Evolutionary conservation across 495 filamentous ascomycete genomes (phyloP).

Genomic region (Penicillium atrosanguineum): DNA sequence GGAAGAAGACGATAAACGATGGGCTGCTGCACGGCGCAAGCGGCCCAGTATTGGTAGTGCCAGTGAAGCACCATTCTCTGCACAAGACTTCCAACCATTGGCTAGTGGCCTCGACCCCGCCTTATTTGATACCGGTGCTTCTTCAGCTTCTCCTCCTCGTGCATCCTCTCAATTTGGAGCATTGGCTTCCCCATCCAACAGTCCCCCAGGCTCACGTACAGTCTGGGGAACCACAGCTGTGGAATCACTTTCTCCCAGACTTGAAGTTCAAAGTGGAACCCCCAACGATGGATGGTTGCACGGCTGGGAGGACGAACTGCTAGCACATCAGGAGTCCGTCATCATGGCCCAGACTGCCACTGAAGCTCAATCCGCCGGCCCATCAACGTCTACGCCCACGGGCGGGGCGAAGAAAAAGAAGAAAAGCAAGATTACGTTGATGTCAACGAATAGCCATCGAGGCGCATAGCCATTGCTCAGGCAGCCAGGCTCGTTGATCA

Average conservation of each 20-base stretch:
- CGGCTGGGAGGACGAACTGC: slow-evolving; percentile 68
- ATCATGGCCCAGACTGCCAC: slow-evolving; percentile 34
- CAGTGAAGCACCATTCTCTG: slow-evolving; percentile 41
- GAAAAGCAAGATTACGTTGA: slow-evolving; percentile 89
- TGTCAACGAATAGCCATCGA: slow-evolving; percentile 78
- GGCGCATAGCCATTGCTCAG: slow-evolving; percentile 46
- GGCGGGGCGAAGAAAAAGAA: slow-evolving; percentile 66
- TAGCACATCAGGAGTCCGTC: slow-evolving; percentile 47
- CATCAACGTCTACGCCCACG: slow-evolving; percentile 9
- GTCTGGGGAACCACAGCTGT: slow-evolving; percentile 84
- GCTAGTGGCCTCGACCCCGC: slow-evolving; percentile 41
- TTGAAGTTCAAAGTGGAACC: slow-evolving; percentile 30
- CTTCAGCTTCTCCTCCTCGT: slow-evolving; percentile 59
- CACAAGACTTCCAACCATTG: slow-evolving; percentile 68
- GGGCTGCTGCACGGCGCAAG: slow-evolving; percentile 52
- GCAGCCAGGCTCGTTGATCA: not conserved
- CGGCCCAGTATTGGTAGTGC: slow-evolving; percentile 35
- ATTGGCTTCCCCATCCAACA: slow-evolving; percentile 72
- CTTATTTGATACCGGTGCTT: slow-evolving; percentile 41
- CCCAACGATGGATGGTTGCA: slow-evolving; percentile 78
- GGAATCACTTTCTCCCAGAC: slow-evolving; percentile 45
- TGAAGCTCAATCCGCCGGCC: slow-evolving; percentile 26
- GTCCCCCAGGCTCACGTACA: slow-evolving; percentile 69
- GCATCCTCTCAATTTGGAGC: slow-evolving; percentile 56
- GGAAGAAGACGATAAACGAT: slow-evolving; percentile 66